These are phyloP conservation scores for Hanseniaspora uvarum DNA, from an alignment of 1,139 yeast species.

Conservation along the genomic window DNA sequence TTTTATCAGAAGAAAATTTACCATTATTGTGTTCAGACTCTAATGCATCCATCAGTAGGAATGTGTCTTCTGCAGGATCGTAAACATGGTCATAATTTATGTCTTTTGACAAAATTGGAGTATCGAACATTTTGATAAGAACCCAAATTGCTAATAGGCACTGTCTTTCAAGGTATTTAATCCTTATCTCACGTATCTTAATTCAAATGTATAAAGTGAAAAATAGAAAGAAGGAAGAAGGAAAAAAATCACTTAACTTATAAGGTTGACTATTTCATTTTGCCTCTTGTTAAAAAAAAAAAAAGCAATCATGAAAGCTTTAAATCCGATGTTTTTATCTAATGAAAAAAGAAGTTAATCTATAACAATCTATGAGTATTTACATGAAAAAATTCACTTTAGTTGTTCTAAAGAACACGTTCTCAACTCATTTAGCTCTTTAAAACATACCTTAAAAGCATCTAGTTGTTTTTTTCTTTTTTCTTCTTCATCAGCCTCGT, in stretches of 20 bases:
- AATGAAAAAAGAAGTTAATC: too few relatives aligned
- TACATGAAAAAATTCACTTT: background rate
- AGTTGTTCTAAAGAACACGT: slow-evolving; percentile 1
- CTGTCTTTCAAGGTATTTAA: too few relatives aligned
- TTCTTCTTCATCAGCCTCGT: background rate
- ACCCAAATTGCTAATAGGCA: too few relatives aligned
- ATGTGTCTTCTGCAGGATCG: slow-evolving; percentile 91
- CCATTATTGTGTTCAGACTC: slow-evolving; percentile 41
- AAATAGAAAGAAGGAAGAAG: too few relatives aligned
- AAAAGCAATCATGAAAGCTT: too few relatives aligned
- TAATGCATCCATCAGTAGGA: slow-evolving; percentile 64
- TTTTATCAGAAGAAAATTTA: slow-evolving; percentile 6
- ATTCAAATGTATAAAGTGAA: too few relatives aligned
- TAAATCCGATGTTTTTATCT: too few relatives aligned
- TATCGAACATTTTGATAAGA: slow-evolving; percentile 4
- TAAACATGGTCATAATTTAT: slow-evolving; percentile 50
- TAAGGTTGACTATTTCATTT: too few relatives aligned
- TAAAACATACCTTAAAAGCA: slow-evolving; percentile 12
- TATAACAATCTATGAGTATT: background rate
- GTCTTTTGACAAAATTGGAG: slow-evolving; percentile 8
- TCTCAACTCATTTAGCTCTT: slow-evolving; percentile 7
- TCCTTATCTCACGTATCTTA: too few relatives aligned
- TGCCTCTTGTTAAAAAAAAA: too few relatives aligned
- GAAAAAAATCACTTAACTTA: too few relatives aligned
- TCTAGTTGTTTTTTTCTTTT: background rate